Conservation (phyloP, 2,329 filamentous ascomycete genomes). For the Rhynchosporium graminicola region DNA sequence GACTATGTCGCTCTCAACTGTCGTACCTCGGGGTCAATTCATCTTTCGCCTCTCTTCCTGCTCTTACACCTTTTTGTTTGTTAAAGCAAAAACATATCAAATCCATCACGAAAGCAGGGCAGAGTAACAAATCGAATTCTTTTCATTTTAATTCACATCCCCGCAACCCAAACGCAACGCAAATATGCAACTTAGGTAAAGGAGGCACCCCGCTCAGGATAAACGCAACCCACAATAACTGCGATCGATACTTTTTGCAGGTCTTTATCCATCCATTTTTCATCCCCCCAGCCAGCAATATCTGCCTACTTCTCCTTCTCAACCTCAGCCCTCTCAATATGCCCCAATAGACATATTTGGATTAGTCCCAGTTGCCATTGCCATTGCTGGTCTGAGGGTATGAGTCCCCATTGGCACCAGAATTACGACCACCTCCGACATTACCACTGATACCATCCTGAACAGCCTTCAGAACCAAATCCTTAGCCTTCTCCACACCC, state of each 20-base stretch:
- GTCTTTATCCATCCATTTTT: not conserved
- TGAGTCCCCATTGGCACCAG: constrained; percentile 6
- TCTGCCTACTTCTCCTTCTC: not conserved
- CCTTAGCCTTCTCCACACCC: constrained; percentile 82
- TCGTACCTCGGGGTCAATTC: too few species aligned
- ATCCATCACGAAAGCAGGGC: too few species aligned
- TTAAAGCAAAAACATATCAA: too few species aligned
- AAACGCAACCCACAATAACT: not conserved
- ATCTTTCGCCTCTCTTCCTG: too few species aligned
- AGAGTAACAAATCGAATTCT: not conserved
- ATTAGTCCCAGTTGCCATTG: constrained; percentile 27
- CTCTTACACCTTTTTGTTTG: too few species aligned
- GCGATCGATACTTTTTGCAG: not conserved
- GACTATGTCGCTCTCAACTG: too few species aligned
- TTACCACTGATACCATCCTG: constrained; percentile 52
- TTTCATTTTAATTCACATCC: constrained; percentile 10
- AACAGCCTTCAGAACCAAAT: constrained; percentile 85
- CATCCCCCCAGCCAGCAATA: not conserved
- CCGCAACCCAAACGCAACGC: constrained; percentile 7
- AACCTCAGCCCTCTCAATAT: not conserved
- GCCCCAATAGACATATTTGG: not conserved
- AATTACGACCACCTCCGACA: constrained; percentile 9
- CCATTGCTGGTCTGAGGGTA: constrained; percentile 10
- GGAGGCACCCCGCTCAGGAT: not conserved
- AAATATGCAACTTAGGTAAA: not conserved